These are phyloP conservation scores for Auriscalpium orientale DNA, from an alignment of 768 basidiomycete genomes.

Conservation along the genomic window DNA sequence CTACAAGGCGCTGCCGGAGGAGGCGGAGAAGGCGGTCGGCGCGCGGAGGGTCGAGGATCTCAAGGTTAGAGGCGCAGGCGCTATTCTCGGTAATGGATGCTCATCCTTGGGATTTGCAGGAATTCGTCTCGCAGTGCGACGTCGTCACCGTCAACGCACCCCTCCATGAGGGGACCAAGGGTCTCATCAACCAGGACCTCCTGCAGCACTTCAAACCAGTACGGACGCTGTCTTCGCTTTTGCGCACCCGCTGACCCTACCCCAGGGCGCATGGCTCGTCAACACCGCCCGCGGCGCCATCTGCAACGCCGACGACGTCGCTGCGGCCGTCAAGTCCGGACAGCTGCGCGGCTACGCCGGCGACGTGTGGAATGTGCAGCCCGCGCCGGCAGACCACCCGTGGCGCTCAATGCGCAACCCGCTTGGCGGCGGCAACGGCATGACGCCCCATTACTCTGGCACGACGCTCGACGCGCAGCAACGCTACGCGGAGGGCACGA, in stretches of 20 bases:
- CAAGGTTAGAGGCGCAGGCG: conserved; percentile 14
- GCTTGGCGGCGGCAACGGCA: too few relatives aligned
- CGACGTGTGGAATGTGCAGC: too few relatives aligned
- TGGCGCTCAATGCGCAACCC: too few relatives aligned
- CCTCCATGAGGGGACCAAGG: conserved; percentile 33
- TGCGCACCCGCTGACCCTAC: background rate
- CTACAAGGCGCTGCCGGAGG: conserved; percentile 23
- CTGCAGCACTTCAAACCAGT: conserved; percentile 34
- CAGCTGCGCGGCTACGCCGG: too few relatives aligned
- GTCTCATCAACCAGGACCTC: conserved; percentile 34
- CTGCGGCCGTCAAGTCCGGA: conserved; percentile 19
- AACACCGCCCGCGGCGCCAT: too few relatives aligned
- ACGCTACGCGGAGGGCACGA: too few relatives aligned
- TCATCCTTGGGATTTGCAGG: background rate
- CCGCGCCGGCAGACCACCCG: too few relatives aligned
- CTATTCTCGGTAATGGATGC: background rate
- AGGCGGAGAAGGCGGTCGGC: conserved; percentile 24
- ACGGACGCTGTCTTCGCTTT: background rate
- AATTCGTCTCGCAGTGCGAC: conserved; percentile 17
- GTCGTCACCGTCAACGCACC: conserved; percentile 22
- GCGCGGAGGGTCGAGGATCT: conserved; percentile 34
- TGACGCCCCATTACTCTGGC: too few relatives aligned
- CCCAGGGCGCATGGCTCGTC: conserved; percentile 24
- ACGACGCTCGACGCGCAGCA: too few relatives aligned
- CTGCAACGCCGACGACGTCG: too few relatives aligned